Evolutionary conservation across 345 rosid genomes (phyloP).

Genomic region (Gossypium longicalyx): DNA sequence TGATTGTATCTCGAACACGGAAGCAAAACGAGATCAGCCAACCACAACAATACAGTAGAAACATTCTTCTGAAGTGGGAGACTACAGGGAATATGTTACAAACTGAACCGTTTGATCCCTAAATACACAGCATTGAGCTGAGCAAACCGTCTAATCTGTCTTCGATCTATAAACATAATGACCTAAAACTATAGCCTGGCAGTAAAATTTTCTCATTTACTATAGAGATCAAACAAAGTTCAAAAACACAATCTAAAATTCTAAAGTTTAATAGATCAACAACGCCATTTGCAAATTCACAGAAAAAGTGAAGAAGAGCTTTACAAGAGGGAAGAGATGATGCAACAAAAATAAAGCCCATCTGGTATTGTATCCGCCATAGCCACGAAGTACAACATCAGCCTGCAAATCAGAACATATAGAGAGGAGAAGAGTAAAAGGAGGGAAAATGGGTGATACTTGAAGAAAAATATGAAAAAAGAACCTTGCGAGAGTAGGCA

Average conservation of each 20-base stretch:
- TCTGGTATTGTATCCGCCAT: constrained; percentile 87
- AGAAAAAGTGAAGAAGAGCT: not conserved
- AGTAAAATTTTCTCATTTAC: too few relatives aligned
- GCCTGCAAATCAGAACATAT: constrained; percentile 29
- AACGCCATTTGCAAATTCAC: constrained; percentile 10
- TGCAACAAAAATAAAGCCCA: constrained; percentile 87
- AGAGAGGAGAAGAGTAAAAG: not conserved
- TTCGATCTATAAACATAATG: not conserved
- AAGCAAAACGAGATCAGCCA: not conserved
- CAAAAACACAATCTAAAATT: not conserved
- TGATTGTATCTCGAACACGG: not conserved
- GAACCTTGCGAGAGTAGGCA: constrained; percentile 76
- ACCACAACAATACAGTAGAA: not conserved
- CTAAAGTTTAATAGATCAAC: not conserved
- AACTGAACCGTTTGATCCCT: not conserved
- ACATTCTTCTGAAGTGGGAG: not conserved
- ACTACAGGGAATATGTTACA: not conserved
- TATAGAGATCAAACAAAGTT: not conserved
- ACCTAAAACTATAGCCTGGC: not conserved
- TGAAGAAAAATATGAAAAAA: not conserved
- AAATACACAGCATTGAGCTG: not conserved
- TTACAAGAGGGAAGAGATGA: constrained; percentile 67
- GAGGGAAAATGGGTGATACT: not conserved
- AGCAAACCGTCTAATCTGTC: not conserved
- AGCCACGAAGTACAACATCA: constrained; percentile 84